Percentiles rank a stretch among this genome's conserved stretches.
phyloP scores from a whole-genome alignment of 2,329 filamentous ascomycete species.

The Pseudomassariella vexata region DNA sequence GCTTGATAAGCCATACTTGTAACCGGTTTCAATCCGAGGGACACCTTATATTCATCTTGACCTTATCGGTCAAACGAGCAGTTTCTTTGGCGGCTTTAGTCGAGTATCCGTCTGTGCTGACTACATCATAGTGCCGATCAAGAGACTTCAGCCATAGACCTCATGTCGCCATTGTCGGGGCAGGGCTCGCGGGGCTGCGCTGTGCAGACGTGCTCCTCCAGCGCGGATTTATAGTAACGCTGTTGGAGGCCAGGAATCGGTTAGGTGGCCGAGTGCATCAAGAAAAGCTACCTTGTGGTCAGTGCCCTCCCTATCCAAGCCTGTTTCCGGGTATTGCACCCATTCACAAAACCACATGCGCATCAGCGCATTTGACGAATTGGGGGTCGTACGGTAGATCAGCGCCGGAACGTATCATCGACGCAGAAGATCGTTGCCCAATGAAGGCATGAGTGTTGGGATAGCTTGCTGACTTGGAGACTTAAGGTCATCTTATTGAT shows the following conservation, averaged over 20 bases:
- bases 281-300: conserved; percentile 36
- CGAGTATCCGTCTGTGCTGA: not conserved
- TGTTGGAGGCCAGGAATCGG: conserved; percentile 63
- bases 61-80: conserved; percentile 1
- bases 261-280: conserved; percentile 61
- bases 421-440: no score
- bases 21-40: no score
- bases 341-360: no score
- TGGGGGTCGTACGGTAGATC: no score
- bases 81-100: not conserved
- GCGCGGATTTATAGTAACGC: conserved; percentile 60
- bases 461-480: no score
- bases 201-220: conserved; percentile 63
- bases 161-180: conserved; percentile 63
- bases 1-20: no score
- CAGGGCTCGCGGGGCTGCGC: conserved; percentile 64
- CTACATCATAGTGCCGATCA: conserved; percentile 18
- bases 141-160: conserved; percentile 28
- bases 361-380: no score
- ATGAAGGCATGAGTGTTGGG: no score
- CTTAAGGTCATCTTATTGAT: conserved; percentile 47
- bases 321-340: no score
- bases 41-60: conserved; percentile 6
- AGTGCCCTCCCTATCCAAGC: no score
- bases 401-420: no score